Conservation (phyloP, 2,329 filamentous ascomycete genomes). For the Neofusicoccum ribis region DNA sequence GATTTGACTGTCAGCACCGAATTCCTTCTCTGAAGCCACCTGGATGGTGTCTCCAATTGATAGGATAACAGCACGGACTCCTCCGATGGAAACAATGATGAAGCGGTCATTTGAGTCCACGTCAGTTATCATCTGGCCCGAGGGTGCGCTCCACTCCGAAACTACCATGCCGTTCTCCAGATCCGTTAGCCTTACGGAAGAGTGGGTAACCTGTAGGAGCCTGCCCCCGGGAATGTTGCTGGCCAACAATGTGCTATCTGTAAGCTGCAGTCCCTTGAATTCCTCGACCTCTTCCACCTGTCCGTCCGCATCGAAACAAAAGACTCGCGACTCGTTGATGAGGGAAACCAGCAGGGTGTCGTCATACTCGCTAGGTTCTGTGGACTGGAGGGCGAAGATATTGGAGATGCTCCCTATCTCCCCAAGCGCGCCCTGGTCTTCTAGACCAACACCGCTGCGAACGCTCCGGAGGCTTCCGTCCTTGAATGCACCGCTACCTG, state of each 20-base stretch:
- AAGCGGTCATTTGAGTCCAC: slow-evolving; percentile 72
- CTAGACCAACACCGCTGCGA: slow-evolving; percentile 87
- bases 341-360: slow-evolving; percentile 82
- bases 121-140: slow-evolving; percentile 65
- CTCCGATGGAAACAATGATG: slow-evolving; percentile 73
- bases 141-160: slow-evolving; percentile 59
- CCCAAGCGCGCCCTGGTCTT: slow-evolving; percentile 79
- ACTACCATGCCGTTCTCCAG: slow-evolving; percentile 53
- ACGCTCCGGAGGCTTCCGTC: slow-evolving; percentile 89
- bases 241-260: slow-evolving; percentile 70
- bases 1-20: slow-evolving; percentile 71
- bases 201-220: slow-evolving; percentile 75
- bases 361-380: slow-evolving; percentile 48
- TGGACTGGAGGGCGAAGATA: slow-evolving; percentile 67
- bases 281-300: slow-evolving; percentile 84
- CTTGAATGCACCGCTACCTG: slow-evolving; percentile 85
- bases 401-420: slow-evolving; percentile 74
- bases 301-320: slow-evolving; percentile 71
- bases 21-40: slow-evolving; percentile 59
- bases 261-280: slow-evolving; percentile 70
- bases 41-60: slow-evolving; percentile 60
- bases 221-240: slow-evolving; percentile 63
- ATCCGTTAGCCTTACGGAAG: slow-evolving; percentile 63
- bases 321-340: slow-evolving; percentile 78
- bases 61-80: slow-evolving; percentile 70